phyloP scores from a whole-genome alignment of 2,329 filamentous ascomycete genomes.

The Tolypocladium ophioglossoides region DNA sequence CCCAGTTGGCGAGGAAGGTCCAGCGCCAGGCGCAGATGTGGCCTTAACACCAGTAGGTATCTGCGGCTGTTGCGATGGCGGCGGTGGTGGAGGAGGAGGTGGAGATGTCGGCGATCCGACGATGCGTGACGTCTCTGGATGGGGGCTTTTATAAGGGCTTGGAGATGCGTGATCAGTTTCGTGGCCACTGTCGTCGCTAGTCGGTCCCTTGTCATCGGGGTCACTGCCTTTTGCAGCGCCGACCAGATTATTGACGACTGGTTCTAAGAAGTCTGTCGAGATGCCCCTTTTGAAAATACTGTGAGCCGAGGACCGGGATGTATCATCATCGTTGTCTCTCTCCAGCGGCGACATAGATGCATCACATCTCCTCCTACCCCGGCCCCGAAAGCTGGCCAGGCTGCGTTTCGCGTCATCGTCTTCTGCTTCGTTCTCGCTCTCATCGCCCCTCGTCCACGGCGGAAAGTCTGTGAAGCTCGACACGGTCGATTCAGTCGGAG shows the following conservation, averaged over 20 bases:
- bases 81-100: neutral
- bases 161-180: neutral
- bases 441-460: conserved; percentile 17
- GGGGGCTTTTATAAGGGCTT: neutral
- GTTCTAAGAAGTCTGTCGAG: neutral
- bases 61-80: neutral
- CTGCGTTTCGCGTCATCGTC: neutral
- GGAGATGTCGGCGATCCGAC: neutral
- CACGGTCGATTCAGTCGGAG: neutral
- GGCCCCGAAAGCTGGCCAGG: neutral
- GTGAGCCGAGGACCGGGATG: neutral
- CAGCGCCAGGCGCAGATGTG: neutral
- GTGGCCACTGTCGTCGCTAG: neutral
- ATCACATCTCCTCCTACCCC: neutral
- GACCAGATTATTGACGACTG: neutral
- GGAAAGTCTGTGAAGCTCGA: conserved; percentile 5
- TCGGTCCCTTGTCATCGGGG: neutral
- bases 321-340: neutral
- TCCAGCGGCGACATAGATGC: neutral
- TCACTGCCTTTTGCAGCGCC: neutral
- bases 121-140: neutral
- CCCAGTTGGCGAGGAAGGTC: neutral
- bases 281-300: neutral
- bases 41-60: neutral
- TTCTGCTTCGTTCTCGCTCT: conserved; percentile 3